These are phyloP conservation scores for Alternaria brassicae DNA, from an alignment of 2,329 filamentous ascomycete species.

Conservation along the genomic window DNA sequence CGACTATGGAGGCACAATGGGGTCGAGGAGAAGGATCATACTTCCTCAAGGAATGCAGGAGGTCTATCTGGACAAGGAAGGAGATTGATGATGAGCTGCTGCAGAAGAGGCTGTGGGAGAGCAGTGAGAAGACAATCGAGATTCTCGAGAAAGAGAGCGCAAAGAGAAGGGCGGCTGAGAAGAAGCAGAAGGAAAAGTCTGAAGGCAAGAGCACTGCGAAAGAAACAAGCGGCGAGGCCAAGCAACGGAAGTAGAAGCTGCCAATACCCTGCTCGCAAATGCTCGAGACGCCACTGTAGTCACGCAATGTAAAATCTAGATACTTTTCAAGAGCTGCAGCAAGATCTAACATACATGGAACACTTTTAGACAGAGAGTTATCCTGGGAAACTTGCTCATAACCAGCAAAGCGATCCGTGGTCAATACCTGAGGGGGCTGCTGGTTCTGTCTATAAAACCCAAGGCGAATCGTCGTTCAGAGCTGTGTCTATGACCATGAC, in stretches of 20 bases:
- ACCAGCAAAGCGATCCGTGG: not conserved
- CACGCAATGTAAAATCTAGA: not conserved
- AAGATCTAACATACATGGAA: not conserved
- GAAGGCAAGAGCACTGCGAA: slow-evolving; percentile 29
- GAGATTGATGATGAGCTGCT: slow-evolving; percentile 81
- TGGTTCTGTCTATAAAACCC: too few relatives aligned
- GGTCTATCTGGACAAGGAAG: slow-evolving; percentile 72
- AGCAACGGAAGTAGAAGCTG: slow-evolving; percentile 31
- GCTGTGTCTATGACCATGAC: too few relatives aligned
- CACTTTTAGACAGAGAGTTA: too few relatives aligned
- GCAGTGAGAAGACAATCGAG: slow-evolving; percentile 81
- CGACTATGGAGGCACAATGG: slow-evolving; percentile 80
- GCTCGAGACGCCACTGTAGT: not conserved
- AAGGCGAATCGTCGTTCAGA: too few relatives aligned
- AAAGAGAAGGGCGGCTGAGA: slow-evolving; percentile 63
- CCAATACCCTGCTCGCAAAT: too few relatives aligned
- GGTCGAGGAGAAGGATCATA: slow-evolving; percentile 71
- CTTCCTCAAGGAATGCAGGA: slow-evolving; percentile 87
- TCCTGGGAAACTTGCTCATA: not conserved
- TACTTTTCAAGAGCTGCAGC: not conserved
- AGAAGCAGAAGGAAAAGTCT: slow-evolving; percentile 57
- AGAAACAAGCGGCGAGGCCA: slow-evolving; percentile 27
- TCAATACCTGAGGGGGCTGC: too few relatives aligned
- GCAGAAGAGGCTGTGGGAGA: slow-evolving; percentile 88
- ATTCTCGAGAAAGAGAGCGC: slow-evolving; percentile 81